Evolutionary conservation across 352 stramenopile species (phyloP).

Genomic region (Phytophthora palmivora): DNA sequence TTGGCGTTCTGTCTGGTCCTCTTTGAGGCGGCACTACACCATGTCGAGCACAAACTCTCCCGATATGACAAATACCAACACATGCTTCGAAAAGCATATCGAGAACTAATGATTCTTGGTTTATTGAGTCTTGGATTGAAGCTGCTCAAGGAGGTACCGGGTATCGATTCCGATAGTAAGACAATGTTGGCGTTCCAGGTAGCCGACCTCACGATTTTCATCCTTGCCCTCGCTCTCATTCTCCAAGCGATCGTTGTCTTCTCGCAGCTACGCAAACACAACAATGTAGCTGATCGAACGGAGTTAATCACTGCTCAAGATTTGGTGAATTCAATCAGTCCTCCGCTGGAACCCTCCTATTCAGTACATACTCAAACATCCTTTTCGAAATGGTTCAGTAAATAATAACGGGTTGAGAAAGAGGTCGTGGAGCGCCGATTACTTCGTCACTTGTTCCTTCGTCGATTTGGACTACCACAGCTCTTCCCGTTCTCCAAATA

Average conservation of each 20-base stretch:
- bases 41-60: conserved; percentile 49
- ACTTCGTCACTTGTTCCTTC: conserved; percentile 53
- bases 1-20: conserved; percentile 53
- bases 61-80: conserved; percentile 65
- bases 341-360: conserved; percentile 6
- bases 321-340: conserved; percentile 26
- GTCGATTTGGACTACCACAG: conserved; percentile 47
- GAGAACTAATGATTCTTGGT: conserved; percentile 66
- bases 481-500: conserved; percentile 79
- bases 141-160: conserved; percentile 44
- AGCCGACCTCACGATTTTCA: conserved; percentile 59
- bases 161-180: conserved; percentile 34
- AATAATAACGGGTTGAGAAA: conserved; percentile 12
- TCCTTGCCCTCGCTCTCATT: conserved; percentile 57
- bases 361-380: neutral
- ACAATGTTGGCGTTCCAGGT: conserved; percentile 55
- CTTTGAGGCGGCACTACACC: conserved; percentile 51
- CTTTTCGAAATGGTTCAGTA: conserved; percentile 7
- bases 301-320: conserved; percentile 52
- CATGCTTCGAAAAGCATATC: conserved; percentile 65
- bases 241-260: conserved; percentile 56
- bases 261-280: conserved; percentile 44
- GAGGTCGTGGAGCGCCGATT: conserved; percentile 43
- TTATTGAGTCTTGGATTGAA: conserved; percentile 59
- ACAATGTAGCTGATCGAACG: conserved; percentile 42